phyloP scores from a whole-genome alignment of 371 early-diverging fungal species.

The Funneliformis caledonium region DNA sequence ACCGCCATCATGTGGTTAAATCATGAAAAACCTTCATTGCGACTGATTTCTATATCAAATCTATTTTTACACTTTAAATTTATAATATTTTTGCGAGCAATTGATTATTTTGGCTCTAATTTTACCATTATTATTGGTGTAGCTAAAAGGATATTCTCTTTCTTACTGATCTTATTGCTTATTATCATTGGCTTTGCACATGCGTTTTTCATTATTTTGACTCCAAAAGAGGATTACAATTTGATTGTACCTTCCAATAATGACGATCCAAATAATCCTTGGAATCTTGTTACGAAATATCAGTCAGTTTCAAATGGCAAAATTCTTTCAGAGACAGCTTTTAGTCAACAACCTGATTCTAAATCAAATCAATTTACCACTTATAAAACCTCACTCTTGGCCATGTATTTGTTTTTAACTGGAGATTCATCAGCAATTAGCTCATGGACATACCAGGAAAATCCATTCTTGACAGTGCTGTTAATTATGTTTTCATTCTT shows the following conservation, averaged over 20 bases:
- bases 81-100: neutral
- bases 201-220: constrained; percentile 8
- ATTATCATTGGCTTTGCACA: neutral
- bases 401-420: neutral
- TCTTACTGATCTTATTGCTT: neutral
- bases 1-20: no score
- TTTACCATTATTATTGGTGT: constrained; percentile 20
- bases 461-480: neutral
- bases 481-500: neutral
- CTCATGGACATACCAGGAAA: no score
- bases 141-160: neutral
- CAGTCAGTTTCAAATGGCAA: neutral
- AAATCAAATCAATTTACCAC: neutral
- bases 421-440: neutral
- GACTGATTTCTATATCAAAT: neutral
- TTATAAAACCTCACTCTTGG: neutral
- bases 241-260: neutral
- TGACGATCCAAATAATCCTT: constrained; percentile 13
- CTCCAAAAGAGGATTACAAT: neutral
- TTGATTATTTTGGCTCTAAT: constrained; percentile 20
- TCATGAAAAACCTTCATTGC: no score
- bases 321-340: no score
- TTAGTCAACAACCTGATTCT: neutral
- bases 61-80: constrained; percentile 11
- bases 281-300: neutral